Conservation (phyloP, 177 flowering plant species). For the Tripterygium wilfordii region DNA sequence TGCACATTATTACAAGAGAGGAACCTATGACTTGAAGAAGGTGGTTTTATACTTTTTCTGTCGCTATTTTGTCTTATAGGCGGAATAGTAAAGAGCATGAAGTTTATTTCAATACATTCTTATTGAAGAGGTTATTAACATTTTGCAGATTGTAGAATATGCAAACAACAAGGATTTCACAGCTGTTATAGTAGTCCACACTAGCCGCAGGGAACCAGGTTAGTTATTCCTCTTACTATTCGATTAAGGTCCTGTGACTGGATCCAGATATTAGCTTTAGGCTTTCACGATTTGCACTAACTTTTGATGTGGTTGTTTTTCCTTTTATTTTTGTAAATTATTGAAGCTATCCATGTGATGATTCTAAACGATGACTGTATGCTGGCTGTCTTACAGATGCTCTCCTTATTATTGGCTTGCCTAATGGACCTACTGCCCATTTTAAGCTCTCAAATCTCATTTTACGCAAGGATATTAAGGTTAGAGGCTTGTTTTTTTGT, state of each 20-base stretch:
- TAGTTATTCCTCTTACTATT: constrained; percentile 9
- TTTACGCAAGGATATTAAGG: constrained; percentile 89
- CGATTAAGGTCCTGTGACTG: too few species aligned
- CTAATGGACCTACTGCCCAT: constrained; percentile 95
- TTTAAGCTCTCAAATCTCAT: constrained; percentile 87
- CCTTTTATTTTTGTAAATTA: too few species aligned
- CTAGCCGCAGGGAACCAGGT: constrained; percentile 95
- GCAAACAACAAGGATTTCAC: constrained; percentile 81
- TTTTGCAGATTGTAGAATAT: constrained; percentile 76
- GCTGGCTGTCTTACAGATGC: constrained; percentile 52
- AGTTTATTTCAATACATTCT: too few species aligned
- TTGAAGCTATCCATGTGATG: background rate
- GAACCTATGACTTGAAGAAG: constrained; percentile 96
- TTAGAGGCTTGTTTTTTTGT: constrained; percentile 14
- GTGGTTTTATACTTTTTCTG: constrained; percentile 20
- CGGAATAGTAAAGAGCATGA: too few species aligned
- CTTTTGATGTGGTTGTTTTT: background rate
- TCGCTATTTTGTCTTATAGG: background rate
- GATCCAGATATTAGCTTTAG: too few species aligned
- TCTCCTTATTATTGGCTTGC: constrained; percentile 68
- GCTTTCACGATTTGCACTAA: background rate
- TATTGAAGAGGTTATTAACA: background rate
- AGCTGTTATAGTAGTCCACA: constrained; percentile 82
- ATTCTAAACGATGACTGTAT: background rate
- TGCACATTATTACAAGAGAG: constrained; percentile 79